Conservation (phyloP, 495 filamentous ascomycete species). For the Penicillium bovifimosum region DNA sequence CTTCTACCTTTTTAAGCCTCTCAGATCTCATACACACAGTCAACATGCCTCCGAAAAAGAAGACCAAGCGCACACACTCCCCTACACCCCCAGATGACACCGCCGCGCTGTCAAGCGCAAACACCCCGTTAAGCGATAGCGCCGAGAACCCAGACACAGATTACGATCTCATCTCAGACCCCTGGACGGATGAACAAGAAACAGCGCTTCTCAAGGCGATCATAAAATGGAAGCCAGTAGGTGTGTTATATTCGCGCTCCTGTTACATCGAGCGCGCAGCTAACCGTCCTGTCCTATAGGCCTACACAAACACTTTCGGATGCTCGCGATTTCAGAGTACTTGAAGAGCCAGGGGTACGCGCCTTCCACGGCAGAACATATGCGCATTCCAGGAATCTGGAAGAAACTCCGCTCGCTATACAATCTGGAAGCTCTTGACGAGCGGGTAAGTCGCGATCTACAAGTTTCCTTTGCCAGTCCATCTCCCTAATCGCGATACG, state of each 20-base stretch:
- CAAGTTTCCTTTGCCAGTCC: too few relatives aligned
- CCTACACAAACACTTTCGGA: conserved; percentile 96
- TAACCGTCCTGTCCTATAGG: conserved; percentile 44
- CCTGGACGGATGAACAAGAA: conserved; percentile 95
- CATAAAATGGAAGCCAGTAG: conserved; percentile 91
- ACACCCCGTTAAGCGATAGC: conserved; percentile 32
- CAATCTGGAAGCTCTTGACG: conserved; percentile 83
- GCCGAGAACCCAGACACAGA: conserved; percentile 30
- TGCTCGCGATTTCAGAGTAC: conserved; percentile 81
- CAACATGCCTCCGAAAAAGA: conserved; percentile 73
- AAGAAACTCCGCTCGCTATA: conserved; percentile 76
- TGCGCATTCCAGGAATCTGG: conserved; percentile 87
- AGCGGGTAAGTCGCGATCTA: conserved; percentile 51
- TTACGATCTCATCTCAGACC: conserved; percentile 54
- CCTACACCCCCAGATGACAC: conserved; percentile 37
- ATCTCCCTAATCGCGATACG: conserved; percentile 2
- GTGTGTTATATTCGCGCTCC: conserved; percentile 41
- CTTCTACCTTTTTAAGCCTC: not conserved
- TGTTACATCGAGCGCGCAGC: not conserved
- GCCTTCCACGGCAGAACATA: conserved; percentile 62
- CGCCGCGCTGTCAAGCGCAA: conserved; percentile 28
- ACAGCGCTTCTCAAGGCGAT: conserved; percentile 84
- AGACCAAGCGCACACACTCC: conserved; percentile 34
- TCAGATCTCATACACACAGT: not conserved
- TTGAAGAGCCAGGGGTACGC: conserved; percentile 84